These are phyloP conservation scores for Paracoccidioides lutzii DNA, from an alignment of 2,329 filamentous ascomycete genomes.

Conservation along the genomic window DNA sequence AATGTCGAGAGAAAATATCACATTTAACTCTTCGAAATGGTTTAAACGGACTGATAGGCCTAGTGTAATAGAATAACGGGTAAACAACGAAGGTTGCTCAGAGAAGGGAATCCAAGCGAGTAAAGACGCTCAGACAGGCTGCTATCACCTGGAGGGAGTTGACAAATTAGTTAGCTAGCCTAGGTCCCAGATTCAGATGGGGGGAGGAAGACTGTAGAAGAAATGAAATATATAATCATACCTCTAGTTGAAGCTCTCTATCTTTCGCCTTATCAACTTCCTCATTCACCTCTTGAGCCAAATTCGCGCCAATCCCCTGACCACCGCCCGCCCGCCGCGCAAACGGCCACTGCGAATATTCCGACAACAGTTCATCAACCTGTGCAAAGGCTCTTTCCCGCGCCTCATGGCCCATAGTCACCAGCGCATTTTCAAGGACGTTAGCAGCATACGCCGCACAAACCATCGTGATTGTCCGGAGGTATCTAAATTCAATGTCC, in stretches of 20 bases:
- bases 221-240: conserved; percentile 32
- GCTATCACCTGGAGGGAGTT: conserved; percentile 54
- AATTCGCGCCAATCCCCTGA: conserved; percentile 79
- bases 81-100: conserved; percentile 30
- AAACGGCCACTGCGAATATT: conserved; percentile 98
- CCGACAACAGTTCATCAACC: conserved; percentile 86
- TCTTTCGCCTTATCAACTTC: conserved; percentile 80
- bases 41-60: not conserved
- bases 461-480: conserved; percentile 88
- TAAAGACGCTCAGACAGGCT: conserved; percentile 94
- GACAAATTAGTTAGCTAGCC: conserved; percentile 10
- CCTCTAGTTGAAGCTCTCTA: conserved; percentile 91
- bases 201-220: not conserved
- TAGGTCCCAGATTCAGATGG: not conserved
- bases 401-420: conserved; percentile 84
- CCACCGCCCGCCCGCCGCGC: conserved; percentile 62
- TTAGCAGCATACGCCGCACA: conserved; percentile 97
- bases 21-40: too few relatives aligned
- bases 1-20: not conserved
- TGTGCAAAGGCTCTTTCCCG: conserved; percentile 90
- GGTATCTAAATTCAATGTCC: conserved; percentile 83
- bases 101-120: conserved; percentile 86
- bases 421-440: conserved; percentile 93
- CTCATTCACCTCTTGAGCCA: conserved; percentile 75
- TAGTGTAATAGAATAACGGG: not conserved